Evolutionary conservation across 106 monocot species (phyloP).

Genomic region (Dioscorea dumetorum): DNA sequence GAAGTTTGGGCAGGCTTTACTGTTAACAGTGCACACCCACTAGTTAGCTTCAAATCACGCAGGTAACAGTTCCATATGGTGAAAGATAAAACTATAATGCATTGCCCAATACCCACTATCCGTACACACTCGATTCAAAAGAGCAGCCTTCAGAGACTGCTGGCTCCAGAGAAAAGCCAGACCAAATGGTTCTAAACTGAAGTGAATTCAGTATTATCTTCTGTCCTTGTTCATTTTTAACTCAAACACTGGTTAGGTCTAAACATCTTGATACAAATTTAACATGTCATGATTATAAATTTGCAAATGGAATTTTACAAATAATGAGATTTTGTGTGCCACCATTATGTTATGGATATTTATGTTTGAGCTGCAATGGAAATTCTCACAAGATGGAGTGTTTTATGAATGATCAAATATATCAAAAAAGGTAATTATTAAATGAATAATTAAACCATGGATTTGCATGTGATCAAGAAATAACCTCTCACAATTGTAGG

Average conservation of each 20-base stretch:
- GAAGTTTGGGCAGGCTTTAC: slow-evolving; percentile 87
- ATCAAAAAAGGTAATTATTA: neutral
- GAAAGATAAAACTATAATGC: neutral
- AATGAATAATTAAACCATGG: neutral
- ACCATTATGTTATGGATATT: neutral
- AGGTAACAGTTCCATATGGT: neutral
- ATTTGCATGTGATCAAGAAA: neutral
- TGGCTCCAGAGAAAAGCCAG: too few species aligned
- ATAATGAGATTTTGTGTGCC: too few species aligned
- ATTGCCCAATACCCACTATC: neutral
- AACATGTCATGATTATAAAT: too few species aligned
- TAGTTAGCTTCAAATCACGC: neutral
- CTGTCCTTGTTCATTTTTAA: too few species aligned
- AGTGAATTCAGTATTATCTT: too few species aligned
- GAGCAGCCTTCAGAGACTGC: too few species aligned
- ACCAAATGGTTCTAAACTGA: too few species aligned
- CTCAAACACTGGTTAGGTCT: too few species aligned
- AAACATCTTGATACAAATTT: too few species aligned
- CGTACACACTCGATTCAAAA: too few species aligned
- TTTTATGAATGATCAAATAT: neutral
- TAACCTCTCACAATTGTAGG: slow-evolving; percentile 96
- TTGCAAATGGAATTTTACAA: neutral
- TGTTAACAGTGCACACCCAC: slow-evolving; percentile 12
- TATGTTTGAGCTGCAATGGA: neutral
- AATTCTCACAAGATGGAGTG: neutral